Evolutionary conservation across 2,329 filamentous ascomycete genomes (phyloP).

Genomic region (Ceratocystis huliohia): DNA sequence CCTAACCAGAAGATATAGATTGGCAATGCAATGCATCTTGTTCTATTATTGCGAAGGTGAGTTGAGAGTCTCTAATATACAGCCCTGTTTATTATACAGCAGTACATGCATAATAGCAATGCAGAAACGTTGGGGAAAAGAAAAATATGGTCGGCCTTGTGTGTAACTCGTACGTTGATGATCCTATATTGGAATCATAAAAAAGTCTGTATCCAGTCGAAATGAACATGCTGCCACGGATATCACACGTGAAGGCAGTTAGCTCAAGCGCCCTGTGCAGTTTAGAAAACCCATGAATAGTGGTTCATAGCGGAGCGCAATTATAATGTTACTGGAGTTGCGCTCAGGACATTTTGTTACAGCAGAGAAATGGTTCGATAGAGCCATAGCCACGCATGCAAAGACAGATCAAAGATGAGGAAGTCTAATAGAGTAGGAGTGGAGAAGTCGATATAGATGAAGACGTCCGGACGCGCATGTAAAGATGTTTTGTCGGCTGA

Average conservation of each 20-base stretch:
- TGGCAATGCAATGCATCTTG: background rate
- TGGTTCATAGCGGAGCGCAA: background rate
- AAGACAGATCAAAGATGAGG: background rate
- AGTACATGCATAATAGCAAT: background rate
- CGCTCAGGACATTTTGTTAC: background rate
- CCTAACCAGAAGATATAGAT: slow-evolving; percentile 42
- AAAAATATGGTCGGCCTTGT: background rate
- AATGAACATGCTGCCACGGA: background rate
- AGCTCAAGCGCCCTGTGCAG: slow-evolving; percentile 5
- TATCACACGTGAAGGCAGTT: background rate
- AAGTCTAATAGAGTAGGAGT: background rate
- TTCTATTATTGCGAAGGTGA: slow-evolving; percentile 1
- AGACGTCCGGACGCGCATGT: background rate
- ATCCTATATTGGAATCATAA: background rate
- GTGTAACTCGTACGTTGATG: slow-evolving; percentile 1
- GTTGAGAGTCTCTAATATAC: background rate
- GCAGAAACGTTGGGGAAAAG: background rate
- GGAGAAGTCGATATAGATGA: slow-evolving; percentile 4
- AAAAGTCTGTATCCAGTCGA: background rate
- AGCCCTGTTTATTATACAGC: background rate
- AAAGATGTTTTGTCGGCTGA: background rate
- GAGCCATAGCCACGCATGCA: background rate
- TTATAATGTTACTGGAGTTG: slow-evolving; percentile 1
- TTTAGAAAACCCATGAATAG: background rate
- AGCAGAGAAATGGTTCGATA: background rate